Base-by-base conservation (phyloP, 331 rosid species). In the Acacia concinna region DNA sequence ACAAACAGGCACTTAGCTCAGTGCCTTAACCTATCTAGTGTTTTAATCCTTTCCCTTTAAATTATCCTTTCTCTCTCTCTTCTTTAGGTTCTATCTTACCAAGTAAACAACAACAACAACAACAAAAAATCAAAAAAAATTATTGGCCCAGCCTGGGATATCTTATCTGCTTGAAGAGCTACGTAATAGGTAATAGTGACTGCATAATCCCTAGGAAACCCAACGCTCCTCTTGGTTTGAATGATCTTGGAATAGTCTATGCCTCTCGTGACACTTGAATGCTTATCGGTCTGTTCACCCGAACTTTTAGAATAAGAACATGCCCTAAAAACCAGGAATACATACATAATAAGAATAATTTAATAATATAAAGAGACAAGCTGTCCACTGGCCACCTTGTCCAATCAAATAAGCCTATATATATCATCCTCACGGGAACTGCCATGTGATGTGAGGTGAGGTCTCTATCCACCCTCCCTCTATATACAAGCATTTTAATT, bases 111-210 rank as follows among this genome's bases (percentile, higher is more conserved):
- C n/a, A n/a, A n/a, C n/a, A n/a, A n/a, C n/a, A n/a, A n/a, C n/a
- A n/a, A n/a, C n/a, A n/a, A n/a, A n/a, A n/a, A n/a, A n/a, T n/a
- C n/a, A n/a, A n/a, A n/a, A n/a, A 83, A 76, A 82, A 81, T 85
- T 83, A 88, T 88, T 81, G 89, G 74, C 32, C 80, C 60, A 75
- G 57, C 87, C 30, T 41, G 81, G 77, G 71, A 46, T 81, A 82
- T 74, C 84, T 82, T 82, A 80, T 85, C 86, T 82, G 40, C 73
- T 27, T 59, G 4, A 47, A 64, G 20, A 44, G 75, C 80, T 27
- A 83, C 82, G n/a, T 1, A 14, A 62, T 15, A 43, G 81, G 74
- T 80, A 83, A 41, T 77, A 51, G 83, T 51, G 67, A 72, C 75
- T 76, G 64, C 79, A 62, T 78, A 27, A 12, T 59, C 62, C 79